A percentile compares a stretch with the other conserved stretches of the same genome.
These are phyloP conservation scores for Aureobasidium melanogenum DNA, from an alignment of 2,329 filamentous ascomycete genomes.

Conservation along the genomic window DNA sequence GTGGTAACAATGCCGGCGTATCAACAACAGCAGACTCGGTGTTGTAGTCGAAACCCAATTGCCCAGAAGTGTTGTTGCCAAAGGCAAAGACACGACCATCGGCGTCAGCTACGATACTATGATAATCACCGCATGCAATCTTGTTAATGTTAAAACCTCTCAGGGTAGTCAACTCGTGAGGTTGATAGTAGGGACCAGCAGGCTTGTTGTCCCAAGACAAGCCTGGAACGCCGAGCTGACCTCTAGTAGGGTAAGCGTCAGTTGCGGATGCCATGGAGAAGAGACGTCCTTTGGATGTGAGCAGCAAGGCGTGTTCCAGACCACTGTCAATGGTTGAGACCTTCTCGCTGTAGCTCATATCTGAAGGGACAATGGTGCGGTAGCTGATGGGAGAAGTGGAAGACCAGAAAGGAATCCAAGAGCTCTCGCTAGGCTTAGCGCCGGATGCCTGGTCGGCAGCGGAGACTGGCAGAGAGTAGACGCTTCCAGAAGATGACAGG, in stretches of 20 bases:
- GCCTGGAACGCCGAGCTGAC: slow-evolving; percentile 80
- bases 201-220: slow-evolving; percentile 73
- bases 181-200: slow-evolving; percentile 66
- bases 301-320: slow-evolving; percentile 74
- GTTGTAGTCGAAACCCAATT: slow-evolving; percentile 72
- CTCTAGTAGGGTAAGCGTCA: slow-evolving; percentile 67
- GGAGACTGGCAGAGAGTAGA: slow-evolving; percentile 78
- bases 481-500: slow-evolving; percentile 61
- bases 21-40: slow-evolving; percentile 55
- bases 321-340: slow-evolving; percentile 68
- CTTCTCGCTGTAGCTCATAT: slow-evolving; percentile 60
- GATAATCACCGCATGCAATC: slow-evolving; percentile 77
- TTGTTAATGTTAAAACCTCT: slow-evolving; percentile 61
- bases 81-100: slow-evolving; percentile 75
- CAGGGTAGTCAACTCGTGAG: slow-evolving; percentile 68
- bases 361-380: slow-evolving; percentile 58
- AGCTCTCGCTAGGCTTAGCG: slow-evolving; percentile 53
- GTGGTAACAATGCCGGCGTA: slow-evolving; percentile 60
- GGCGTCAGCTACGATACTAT: slow-evolving; percentile 70
- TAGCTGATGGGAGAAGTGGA: slow-evolving; percentile 55
- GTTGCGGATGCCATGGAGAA: slow-evolving; percentile 81
- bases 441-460: slow-evolving; percentile 60
- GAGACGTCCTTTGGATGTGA: slow-evolving; percentile 76
- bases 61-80: slow-evolving; percentile 86
- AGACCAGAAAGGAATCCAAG: slow-evolving; percentile 70